These are phyloP conservation scores for Aphanoascus verrucosus DNA, from an alignment of 2,329 filamentous ascomycete genomes.

Conservation along the genomic window DNA sequence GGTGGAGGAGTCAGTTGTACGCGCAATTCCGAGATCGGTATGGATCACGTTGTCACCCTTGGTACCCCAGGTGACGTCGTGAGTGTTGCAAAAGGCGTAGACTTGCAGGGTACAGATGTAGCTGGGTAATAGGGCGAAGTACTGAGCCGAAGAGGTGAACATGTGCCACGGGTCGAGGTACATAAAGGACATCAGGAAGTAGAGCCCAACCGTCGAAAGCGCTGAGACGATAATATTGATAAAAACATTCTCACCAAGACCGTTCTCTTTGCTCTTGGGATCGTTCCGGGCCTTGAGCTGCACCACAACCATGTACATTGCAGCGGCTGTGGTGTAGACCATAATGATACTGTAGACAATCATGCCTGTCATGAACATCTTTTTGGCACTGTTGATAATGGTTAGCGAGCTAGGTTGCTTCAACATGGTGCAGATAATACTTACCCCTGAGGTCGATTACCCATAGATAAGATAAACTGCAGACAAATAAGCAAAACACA, in stretches of 20 bases:
- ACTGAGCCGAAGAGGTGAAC: constrained; percentile 83
- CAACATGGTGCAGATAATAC: constrained; percentile 14
- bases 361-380: constrained; percentile 79
- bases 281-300: constrained; percentile 52
- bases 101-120: constrained; percentile 98
- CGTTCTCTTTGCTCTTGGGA: constrained; percentile 37
- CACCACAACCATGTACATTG: constrained; percentile 77
- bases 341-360: constrained; percentile 89
- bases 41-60: constrained; percentile 95
- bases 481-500: constrained; percentile 81
- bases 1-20: constrained; percentile 61
- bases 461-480: constrained; percentile 93
- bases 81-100: constrained; percentile 98
- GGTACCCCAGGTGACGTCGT: constrained; percentile 97
- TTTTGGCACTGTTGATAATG: constrained; percentile 50
- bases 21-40: constrained; percentile 81
- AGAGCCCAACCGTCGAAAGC: constrained; percentile 80
- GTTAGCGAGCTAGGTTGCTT: not conserved
- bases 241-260: constrained; percentile 77
- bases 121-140: constrained; percentile 80
- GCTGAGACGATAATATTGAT: constrained; percentile 87
- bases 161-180: constrained; percentile 99
- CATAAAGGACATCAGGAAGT: constrained; percentile 91
- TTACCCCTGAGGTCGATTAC: constrained; percentile 83
- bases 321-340: constrained; percentile 85